Conservation (phyloP, 805 yeast species). For the Starmera quercuum region DNA sequence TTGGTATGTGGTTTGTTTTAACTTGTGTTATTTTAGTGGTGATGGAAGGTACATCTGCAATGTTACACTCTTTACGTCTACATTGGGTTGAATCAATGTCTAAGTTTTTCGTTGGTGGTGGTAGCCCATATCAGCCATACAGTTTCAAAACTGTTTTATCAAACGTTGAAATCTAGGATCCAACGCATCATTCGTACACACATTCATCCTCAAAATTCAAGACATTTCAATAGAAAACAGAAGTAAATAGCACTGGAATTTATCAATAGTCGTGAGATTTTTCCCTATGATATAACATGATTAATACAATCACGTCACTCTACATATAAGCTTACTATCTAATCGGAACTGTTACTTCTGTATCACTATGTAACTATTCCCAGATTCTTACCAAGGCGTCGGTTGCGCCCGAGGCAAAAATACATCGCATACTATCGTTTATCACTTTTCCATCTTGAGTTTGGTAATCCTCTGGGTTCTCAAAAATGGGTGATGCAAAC, state of each 20-base stretch:
- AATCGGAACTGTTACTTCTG: too few relatives aligned
- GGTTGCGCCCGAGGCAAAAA: slow-evolving; percentile 88
- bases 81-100: slow-evolving; percentile 99
- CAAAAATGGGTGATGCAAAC: slow-evolving; percentile 40
- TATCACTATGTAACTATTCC: slow-evolving; percentile 43
- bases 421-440: slow-evolving; percentile 48
- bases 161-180: slow-evolving; percentile 7
- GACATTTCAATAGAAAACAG: too few relatives aligned
- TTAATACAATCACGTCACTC: too few relatives aligned
- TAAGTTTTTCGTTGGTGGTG: slow-evolving; percentile 96
- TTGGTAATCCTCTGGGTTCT: slow-evolving; percentile 19
- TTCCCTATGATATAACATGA: too few relatives aligned
- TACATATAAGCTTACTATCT: too few relatives aligned
- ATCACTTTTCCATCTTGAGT: slow-evolving; percentile 22
- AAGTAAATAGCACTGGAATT: too few relatives aligned
- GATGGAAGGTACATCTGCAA: slow-evolving; percentile 99
- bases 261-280: too few relatives aligned
- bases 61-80: slow-evolving; percentile 94
- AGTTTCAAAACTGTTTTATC: slow-evolving; percentile 37
- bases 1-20: slow-evolving; percentile 90
- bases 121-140: slow-evolving; percentile 81
- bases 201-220: too few relatives aligned
- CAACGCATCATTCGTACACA: too few relatives aligned
- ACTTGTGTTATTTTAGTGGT: slow-evolving; percentile 87
- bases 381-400: slow-evolving; percentile 89